phyloP scores from a whole-genome alignment of 352 stramenopile species.

The Thraustochytrium striatum region DNA sequence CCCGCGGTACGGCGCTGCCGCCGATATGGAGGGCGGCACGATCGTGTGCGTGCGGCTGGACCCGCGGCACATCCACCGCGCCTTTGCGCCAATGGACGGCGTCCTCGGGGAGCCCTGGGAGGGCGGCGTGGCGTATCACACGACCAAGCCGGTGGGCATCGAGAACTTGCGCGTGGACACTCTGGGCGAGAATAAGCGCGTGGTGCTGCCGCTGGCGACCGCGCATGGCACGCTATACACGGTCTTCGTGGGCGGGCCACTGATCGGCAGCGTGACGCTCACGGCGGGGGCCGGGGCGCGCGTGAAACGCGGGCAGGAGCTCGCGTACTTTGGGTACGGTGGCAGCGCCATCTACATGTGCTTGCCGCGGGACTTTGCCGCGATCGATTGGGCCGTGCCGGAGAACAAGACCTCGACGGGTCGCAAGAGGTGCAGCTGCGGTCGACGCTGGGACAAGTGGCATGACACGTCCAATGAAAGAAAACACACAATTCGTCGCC shows the following conservation, averaged over 20 bases:
- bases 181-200: constrained; percentile 35
- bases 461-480: no score
- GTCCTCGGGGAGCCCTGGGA: neutral
- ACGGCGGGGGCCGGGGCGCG: neutral
- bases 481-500: no score
- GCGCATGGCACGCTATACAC: neutral
- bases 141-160: constrained; percentile 42
- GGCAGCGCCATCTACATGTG: constrained; percentile 45
- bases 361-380: constrained; percentile 14
- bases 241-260: constrained; percentile 28
- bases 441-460: neutral
- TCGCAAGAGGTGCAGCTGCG: neutral
- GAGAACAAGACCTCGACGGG: neutral
- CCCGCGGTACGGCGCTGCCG: neutral
- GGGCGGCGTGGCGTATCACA: constrained; percentile 38
- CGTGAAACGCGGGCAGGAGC: constrained; percentile 8
- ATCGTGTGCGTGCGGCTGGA: constrained; percentile 32
- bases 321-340: constrained; percentile 30
- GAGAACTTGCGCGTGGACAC: constrained; percentile 21
- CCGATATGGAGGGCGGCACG: constrained; percentile 32
- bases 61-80: constrained; percentile 40
- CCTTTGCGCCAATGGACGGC: constrained; percentile 15
- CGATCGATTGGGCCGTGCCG: constrained; percentile 4
- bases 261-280: constrained; percentile 31
- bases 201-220: neutral